These are phyloP conservation scores for Lepidopterella palustris DNA, from an alignment of 495 filamentous ascomycete species.

Conservation along the genomic window DNA sequence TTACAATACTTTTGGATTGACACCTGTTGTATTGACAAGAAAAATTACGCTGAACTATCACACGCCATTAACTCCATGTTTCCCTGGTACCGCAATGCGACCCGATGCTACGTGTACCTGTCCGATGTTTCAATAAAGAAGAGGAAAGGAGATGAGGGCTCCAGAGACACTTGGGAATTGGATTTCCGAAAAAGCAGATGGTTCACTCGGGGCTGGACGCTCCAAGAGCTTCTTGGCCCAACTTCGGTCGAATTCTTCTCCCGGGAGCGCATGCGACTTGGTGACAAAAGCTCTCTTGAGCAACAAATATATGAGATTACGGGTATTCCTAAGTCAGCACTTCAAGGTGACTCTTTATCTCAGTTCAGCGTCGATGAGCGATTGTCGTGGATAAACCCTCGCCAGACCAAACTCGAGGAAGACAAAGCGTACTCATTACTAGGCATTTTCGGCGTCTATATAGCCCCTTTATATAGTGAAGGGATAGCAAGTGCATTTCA, in stretches of 20 bases:
- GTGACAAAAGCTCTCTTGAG: slow-evolving; percentile 1
- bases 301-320: slow-evolving; percentile 6
- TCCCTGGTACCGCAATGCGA: slow-evolving; percentile 12
- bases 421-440: slow-evolving; percentile 24
- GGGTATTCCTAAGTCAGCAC: slow-evolving; percentile 2
- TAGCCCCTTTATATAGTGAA: slow-evolving; percentile 19
- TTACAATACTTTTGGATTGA: slow-evolving; percentile 12
- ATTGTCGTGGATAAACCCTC: slow-evolving; percentile 8
- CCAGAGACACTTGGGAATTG: slow-evolving; percentile 1
- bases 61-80: slow-evolving; percentile 17
- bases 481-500: slow-evolving; percentile 4
- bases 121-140: slow-evolving; percentile 7
- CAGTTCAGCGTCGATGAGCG: slow-evolving; percentile 14
- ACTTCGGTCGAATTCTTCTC: slow-evolving; percentile 18
- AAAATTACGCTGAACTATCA: slow-evolving; percentile 7
- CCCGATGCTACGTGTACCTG: slow-evolving; percentile 16
- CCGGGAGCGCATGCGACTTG: slow-evolving; percentile 4
- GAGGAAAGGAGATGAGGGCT: not conserved
- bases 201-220: too few relatives aligned
- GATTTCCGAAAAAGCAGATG: slow-evolving; percentile 10
- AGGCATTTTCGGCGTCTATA: slow-evolving; percentile 18
- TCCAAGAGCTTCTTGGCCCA: slow-evolving; percentile 22
- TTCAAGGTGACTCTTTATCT: slow-evolving; percentile 3
- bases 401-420: slow-evolving; percentile 14
- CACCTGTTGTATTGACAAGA: slow-evolving; percentile 19